Conservation (phyloP, 2,329 filamentous ascomycete genomes). For the Penicillium sp. region DNA sequence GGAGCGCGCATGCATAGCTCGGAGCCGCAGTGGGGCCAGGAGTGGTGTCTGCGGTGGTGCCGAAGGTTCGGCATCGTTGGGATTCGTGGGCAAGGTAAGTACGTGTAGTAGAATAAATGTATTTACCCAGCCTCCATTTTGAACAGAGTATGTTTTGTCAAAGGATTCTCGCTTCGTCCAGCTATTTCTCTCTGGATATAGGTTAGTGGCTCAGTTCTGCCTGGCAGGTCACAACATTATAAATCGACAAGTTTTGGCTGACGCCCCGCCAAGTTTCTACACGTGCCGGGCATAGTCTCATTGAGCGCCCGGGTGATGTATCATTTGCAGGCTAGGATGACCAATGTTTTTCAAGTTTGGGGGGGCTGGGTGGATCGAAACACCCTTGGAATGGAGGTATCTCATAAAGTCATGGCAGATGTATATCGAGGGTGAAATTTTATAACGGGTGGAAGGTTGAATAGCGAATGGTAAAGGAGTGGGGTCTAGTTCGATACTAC, state of each 20-base stretch:
- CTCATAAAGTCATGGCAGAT: not conserved
- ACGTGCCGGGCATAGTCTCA: not conserved
- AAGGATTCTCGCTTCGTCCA: not conserved
- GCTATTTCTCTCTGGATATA: not conserved
- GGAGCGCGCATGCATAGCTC: conserved; percentile 21
- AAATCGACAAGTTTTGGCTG: conserved; percentile 5
- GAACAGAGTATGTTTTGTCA: not conserved
- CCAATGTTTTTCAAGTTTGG: not conserved
- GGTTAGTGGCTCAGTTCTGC: not conserved
- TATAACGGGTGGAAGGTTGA: not conserved
- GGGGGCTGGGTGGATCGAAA: not conserved
- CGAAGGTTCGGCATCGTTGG: conserved; percentile 26
- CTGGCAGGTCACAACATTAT: conserved; percentile 13
- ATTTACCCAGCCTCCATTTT: conserved; percentile 6
- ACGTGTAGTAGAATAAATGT: not conserved
- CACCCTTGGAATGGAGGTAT: not conserved
- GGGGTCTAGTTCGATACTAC: not conserved
- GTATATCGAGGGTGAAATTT: not conserved
- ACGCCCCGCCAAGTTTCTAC: not conserved
- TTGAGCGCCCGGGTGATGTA: conserved; percentile 16
- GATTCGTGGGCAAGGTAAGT: not conserved
- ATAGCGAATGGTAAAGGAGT: not conserved
- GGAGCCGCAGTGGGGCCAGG: conserved; percentile 38
- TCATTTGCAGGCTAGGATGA: conserved; percentile 17
- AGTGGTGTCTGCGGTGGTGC: conserved; percentile 36